A percentile compares a stretch with the other conserved stretches of the same genome.
These are phyloP conservation scores for Diutina sp. DNA, from an alignment of 1,139 yeast species.

Conservation along the genomic window DNA sequence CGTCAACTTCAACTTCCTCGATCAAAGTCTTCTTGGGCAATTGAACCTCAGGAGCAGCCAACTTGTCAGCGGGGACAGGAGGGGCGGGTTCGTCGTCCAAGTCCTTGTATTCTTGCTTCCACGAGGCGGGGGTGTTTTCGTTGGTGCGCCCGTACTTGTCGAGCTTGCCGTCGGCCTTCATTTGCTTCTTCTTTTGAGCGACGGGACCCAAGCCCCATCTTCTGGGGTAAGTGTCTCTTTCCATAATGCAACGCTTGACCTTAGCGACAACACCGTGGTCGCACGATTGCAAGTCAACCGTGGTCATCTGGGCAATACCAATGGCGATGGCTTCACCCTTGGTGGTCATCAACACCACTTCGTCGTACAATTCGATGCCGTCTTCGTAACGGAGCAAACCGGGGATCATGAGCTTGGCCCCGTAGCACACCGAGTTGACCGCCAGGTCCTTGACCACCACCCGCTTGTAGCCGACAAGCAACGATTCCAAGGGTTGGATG, in stretches of 20 bases:
- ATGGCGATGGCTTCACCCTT: conserved; percentile 99
- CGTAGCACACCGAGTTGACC: conserved; percentile 96
- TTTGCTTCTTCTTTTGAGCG: conserved; percentile 96
- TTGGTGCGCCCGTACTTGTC: conserved; percentile 91
- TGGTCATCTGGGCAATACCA: conserved; percentile 98
- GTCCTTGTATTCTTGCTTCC: conserved; percentile 84
- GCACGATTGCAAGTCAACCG: conserved; percentile 91
- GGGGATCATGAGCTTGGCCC: conserved; percentile 98
- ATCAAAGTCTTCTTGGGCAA: conserved; percentile 29
- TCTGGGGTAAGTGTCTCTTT: conserved; percentile 97
- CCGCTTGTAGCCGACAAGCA: conserved; percentile 90
- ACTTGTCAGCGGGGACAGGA: conserved; percentile 33
- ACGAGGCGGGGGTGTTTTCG: conserved; percentile 84
- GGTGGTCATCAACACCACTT: conserved; percentile 94
- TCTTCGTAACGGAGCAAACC: conserved; percentile 96
- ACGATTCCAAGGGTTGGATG: conserved; percentile 89
- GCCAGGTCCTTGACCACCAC: conserved; percentile 97
- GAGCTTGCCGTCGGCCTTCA: conserved; percentile 94
- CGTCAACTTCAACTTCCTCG: conserved; percentile 15
- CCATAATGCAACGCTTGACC: conserved; percentile 99
- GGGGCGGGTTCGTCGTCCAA: conserved; percentile 57
- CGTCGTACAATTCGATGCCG: conserved; percentile 94
- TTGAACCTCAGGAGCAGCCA: conserved; percentile 38
- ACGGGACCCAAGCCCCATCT: conserved; percentile 99
- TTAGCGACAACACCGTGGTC: conserved; percentile 98